A percentile compares a stretch with the other conserved stretches of the same genome.
These are phyloP conservation scores for Lasiosphaeria hispida DNA, from an alignment of 495 filamentous ascomycete genomes.

Conservation along the genomic window DNA sequence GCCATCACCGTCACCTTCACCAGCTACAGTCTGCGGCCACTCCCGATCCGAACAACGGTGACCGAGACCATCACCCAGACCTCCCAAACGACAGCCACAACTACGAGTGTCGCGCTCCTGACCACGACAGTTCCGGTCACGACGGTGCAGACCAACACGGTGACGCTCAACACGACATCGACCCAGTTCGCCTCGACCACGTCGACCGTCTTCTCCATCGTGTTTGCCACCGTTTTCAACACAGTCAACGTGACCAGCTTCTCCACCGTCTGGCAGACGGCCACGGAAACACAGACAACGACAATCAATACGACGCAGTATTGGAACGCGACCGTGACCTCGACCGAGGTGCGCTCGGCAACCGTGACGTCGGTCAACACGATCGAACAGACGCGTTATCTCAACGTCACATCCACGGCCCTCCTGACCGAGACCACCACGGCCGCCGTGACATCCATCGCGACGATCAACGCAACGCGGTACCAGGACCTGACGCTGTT, in stretches of 20 bases:
- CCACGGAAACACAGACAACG: conserved; percentile 5
- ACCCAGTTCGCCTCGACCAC: conserved; percentile 6
- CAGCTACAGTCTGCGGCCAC: conserved; percentile 7
- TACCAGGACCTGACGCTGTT: no score
- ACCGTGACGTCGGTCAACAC: conserved; percentile 13
- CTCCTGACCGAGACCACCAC: neutral
- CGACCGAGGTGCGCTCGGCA: conserved; percentile 8
- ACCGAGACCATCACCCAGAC: conserved; percentile 11
- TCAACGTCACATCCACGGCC: neutral
- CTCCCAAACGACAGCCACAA: neutral
- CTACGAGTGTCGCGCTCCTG: conserved; percentile 2
- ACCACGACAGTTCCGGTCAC: conserved; percentile 11
- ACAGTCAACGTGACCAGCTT: conserved; percentile 15
- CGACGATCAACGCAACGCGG: neutral
- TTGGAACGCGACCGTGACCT: conserved; percentile 15
- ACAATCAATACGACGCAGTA: conserved; percentile 11
- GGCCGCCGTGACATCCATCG: neutral
- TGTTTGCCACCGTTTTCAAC: conserved; percentile 23
- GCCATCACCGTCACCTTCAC: conserved; percentile 13
- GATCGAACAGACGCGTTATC: neutral
- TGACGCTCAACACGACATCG: conserved; percentile 14
- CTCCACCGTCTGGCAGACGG: conserved; percentile 18
- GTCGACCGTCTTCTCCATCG: conserved; percentile 17
- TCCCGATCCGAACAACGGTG: conserved; percentile 14
- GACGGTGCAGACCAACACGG: conserved; percentile 8